These are phyloP conservation scores for Luffa acutangula DNA, from an alignment of 306 rosid genomes.

Conservation along the genomic window DNA sequence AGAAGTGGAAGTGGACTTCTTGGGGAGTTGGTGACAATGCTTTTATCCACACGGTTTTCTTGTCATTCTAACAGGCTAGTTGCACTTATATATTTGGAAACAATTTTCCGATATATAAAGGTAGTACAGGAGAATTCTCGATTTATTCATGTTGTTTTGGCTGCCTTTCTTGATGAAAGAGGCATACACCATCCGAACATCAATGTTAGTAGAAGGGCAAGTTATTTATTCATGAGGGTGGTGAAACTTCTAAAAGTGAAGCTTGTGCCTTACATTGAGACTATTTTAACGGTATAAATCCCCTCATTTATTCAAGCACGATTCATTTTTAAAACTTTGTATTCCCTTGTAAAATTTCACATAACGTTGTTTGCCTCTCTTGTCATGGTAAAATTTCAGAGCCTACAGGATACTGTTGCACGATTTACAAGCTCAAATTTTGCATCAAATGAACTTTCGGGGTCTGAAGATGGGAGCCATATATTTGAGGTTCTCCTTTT, in stretches of 20 bases:
- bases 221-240: constrained; percentile 89
- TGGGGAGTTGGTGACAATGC: constrained; percentile 66
- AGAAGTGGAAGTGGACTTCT: constrained; percentile 56
- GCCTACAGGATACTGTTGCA: constrained; percentile 63
- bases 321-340: neutral
- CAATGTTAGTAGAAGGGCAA: constrained; percentile 81
- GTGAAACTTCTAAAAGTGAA: constrained; percentile 81
- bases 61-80: constrained; percentile 91
- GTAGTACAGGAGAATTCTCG: constrained; percentile 72
- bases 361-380: constrained; percentile 6
- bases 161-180: constrained; percentile 96
- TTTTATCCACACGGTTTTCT: constrained; percentile 68
- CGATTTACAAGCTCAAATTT: constrained; percentile 53
- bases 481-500: constrained; percentile 70
- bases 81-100: constrained; percentile 90
- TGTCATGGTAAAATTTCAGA: constrained; percentile 34
- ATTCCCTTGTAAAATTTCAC: neutral
- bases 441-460: constrained; percentile 44
- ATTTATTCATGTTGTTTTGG: constrained; percentile 62
- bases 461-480: constrained; percentile 94
- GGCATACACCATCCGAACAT: constrained; percentile 82
- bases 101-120: constrained; percentile 74
- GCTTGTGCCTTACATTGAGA: constrained; percentile 75
- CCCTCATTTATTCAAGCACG: neutral
- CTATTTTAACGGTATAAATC: constrained; percentile 72